Conservation (phyloP, 768 basidiomycete species). For the Tephrocybe sp. region DNA sequence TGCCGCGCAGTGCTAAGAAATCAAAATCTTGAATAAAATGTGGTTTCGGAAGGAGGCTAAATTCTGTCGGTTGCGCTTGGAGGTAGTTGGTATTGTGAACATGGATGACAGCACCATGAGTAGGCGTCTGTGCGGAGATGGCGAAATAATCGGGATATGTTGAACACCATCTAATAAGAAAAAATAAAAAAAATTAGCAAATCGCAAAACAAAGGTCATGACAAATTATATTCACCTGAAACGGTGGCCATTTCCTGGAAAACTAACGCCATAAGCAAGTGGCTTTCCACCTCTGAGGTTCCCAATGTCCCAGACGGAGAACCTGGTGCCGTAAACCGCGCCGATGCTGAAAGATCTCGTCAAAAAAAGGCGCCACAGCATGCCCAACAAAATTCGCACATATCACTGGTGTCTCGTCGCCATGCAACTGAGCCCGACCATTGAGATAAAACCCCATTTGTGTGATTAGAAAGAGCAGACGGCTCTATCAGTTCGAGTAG, state of each 20-base stretch:
- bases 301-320: constrained; percentile 76
- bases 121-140: constrained; percentile 59
- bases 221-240: constrained; percentile 52
- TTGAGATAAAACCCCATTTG: constrained; percentile 39
- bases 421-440: constrained; percentile 67
- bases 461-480: constrained; percentile 52
- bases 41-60: constrained; percentile 60
- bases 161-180: constrained; percentile 79
- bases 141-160: constrained; percentile 79
- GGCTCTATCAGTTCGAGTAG: constrained; percentile 76
- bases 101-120: constrained; percentile 65
- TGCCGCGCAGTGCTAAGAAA: constrained; percentile 61
- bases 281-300: constrained; percentile 77
- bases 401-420: constrained; percentile 67
- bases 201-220: background rate
- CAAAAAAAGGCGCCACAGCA: background rate
- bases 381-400: constrained; percentile 40
- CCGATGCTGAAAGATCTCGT: constrained; percentile 53
- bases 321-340: constrained; percentile 69
- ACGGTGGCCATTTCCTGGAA: constrained; percentile 62
- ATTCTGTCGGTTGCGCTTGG: constrained; percentile 61
- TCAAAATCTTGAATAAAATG: constrained; percentile 74
- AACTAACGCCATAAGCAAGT: constrained; percentile 56
- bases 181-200: background rate
- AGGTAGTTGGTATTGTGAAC: constrained; percentile 68